Evolutionary conservation across 345 rosid genomes (phyloP).

Genomic region (Eutrema japonicum): DNA sequence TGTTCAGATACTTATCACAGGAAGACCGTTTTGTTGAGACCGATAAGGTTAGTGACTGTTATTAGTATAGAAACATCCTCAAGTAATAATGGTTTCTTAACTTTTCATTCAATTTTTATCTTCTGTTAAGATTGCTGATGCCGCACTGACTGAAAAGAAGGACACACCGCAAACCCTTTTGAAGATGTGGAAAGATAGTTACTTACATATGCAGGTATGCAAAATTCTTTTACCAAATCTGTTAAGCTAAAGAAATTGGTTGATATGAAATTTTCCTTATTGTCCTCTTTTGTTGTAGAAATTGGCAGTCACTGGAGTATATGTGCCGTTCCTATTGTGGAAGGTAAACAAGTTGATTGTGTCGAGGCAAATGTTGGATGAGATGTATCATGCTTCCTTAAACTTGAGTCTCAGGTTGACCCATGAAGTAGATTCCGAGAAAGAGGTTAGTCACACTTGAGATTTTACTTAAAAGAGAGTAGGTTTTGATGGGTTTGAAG

Average conservation of each 20-base stretch:
- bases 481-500: neutral
- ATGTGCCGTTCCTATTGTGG: slow-evolving; percentile 64
- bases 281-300: slow-evolving; percentile 51
- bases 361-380: slow-evolving; percentile 59
- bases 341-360: slow-evolving; percentile 61
- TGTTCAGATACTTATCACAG: slow-evolving; percentile 69
- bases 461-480: neutral
- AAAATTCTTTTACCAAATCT: neutral
- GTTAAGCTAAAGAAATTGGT: neutral
- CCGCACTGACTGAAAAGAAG: slow-evolving; percentile 68
- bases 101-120: neutral
- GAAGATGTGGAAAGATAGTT: slow-evolving; percentile 82
- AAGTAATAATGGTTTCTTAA: neutral
- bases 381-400: slow-evolving; percentile 81
- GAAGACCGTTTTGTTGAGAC: slow-evolving; percentile 65
- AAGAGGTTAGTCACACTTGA: slow-evolving; percentile 58
- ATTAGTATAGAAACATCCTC: neutral
- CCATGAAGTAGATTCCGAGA: slow-evolving; percentile 61
- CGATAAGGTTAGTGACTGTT: slow-evolving; percentile 56
- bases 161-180: slow-evolving; percentile 62
- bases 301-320: slow-evolving; percentile 51
- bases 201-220: slow-evolving; percentile 83
- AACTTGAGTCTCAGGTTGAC: slow-evolving; percentile 70
- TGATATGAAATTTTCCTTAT: neutral
- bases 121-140: slow-evolving; percentile 62